These are phyloP conservation scores for Sporobolomyces roseus DNA, from an alignment of 768 basidiomycete species.

Conservation along the genomic window DNA sequence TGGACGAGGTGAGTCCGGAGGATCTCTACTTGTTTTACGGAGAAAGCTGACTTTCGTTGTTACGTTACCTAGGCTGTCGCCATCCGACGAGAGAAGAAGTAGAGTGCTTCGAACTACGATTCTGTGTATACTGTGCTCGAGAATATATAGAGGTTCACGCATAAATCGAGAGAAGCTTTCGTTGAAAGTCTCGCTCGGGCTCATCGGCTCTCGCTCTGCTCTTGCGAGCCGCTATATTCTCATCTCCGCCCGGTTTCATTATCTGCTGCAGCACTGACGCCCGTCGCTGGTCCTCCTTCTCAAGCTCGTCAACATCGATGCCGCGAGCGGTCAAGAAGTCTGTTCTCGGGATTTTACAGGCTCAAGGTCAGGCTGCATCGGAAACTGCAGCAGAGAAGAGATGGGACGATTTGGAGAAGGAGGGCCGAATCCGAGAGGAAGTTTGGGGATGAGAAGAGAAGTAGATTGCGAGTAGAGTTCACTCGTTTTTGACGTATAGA, in stretches of 20 bases:
- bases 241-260: too few relatives aligned
- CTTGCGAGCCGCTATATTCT: too few relatives aligned
- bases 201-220: too few relatives aligned
- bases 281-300: constrained; percentile 1
- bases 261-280: too few relatives aligned
- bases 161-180: too few relatives aligned
- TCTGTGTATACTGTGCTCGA: too few relatives aligned
- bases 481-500: neutral
- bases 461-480: neutral
- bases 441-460: constrained; percentile 60
- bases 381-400: constrained; percentile 57
- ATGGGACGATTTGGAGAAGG: constrained; percentile 63
- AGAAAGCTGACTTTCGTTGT: neutral
- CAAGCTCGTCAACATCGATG: constrained; percentile 93
- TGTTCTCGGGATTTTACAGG: constrained; percentile 56
- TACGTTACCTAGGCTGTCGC: constrained; percentile 14
- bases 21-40: neutral
- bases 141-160: too few relatives aligned
- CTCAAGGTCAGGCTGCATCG: constrained; percentile 56
- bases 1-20: constrained; percentile 38
- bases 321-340: constrained; percentile 79
- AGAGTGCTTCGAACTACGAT: too few relatives aligned
- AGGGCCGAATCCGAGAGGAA: constrained; percentile 72
- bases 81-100: constrained; percentile 17
- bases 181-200: too few relatives aligned